Percentiles rank a stretch among this genome's conserved stretches.
Evolutionary conservation across 345 rosid genomes (phyloP).

Genomic region (Eucalyptus tenuipes): DNA sequence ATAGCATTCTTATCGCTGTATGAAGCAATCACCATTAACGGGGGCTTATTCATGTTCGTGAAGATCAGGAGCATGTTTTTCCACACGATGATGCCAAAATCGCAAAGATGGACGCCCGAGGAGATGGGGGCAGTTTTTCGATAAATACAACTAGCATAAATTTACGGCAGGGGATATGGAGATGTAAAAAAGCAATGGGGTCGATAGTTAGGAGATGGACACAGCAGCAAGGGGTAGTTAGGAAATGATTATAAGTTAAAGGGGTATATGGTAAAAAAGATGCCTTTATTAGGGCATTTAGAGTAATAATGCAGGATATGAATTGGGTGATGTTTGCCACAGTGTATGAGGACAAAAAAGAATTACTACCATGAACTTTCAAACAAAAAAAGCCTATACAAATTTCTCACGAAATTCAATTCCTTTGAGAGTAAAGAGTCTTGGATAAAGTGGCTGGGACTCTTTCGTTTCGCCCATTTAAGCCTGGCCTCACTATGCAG

Average conservation of each 20-base stretch:
- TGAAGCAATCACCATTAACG: conserved; percentile 15
- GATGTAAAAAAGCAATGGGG: conserved; percentile 3
- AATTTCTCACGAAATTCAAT: neutral
- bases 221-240: neutral
- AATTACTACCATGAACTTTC: neutral
- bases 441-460: neutral
- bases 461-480: neutral
- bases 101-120: neutral
- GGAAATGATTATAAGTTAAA: neutral
- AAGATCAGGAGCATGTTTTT: neutral
- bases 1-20: neutral
- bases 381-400: neutral
- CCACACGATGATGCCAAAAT: neutral
- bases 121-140: neutral
- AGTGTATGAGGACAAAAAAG: neutral
- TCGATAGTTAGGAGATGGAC: conserved; percentile 52
- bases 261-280: neutral
- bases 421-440: neutral
- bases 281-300: neutral
- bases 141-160: neutral
- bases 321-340: neutral
- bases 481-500: neutral
- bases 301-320: neutral
- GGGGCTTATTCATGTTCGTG: neutral
- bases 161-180: conserved; percentile 13